These are phyloP conservation scores for Colletotrichum chrysophilum DNA, from an alignment of 2,329 filamentous ascomycete genomes.

Conservation along the genomic window DNA sequence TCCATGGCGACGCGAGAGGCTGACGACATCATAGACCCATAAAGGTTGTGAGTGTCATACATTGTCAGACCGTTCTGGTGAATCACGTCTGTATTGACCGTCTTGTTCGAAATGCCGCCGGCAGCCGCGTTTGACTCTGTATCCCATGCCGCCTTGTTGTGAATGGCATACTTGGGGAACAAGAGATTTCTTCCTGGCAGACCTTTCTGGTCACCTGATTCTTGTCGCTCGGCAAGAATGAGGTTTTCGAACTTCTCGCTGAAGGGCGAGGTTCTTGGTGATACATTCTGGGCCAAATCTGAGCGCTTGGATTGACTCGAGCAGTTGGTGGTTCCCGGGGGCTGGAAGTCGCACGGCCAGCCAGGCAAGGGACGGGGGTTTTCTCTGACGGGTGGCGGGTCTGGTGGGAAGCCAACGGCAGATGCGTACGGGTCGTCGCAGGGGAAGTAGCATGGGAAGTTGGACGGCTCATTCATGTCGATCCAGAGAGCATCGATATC, in stretches of 20 bases:
- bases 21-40: conserved; percentile 76
- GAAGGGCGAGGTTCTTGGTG: neutral
- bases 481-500: conserved; percentile 83
- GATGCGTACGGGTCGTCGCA: conserved; percentile 44
- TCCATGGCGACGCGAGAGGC: conserved; percentile 71
- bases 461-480: conserved; percentile 63
- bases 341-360: conserved; percentile 52
- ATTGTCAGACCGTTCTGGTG: conserved; percentile 71
- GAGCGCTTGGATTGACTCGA: conserved; percentile 12
- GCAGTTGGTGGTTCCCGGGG: conserved; percentile 11
- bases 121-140: conserved; percentile 31
- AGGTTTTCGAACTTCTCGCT: conserved; percentile 11
- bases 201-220: conserved; percentile 52
- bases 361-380: conserved; percentile 71
- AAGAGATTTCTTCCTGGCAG: conserved; percentile 68
- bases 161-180: conserved; percentile 68
- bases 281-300: neutral
- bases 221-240: conserved; percentile 24
- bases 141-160: conserved; percentile 61
- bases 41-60: conserved; percentile 81
- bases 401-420: conserved; percentile 58
- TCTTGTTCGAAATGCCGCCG: conserved; percentile 59
- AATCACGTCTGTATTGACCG: conserved; percentile 70
- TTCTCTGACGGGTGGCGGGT: conserved; percentile 65
- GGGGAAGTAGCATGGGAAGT: conserved; percentile 29